Evolutionary conservation across 2,329 filamentous ascomycete species (phyloP).

Genomic region (Xylaria sp.): DNA sequence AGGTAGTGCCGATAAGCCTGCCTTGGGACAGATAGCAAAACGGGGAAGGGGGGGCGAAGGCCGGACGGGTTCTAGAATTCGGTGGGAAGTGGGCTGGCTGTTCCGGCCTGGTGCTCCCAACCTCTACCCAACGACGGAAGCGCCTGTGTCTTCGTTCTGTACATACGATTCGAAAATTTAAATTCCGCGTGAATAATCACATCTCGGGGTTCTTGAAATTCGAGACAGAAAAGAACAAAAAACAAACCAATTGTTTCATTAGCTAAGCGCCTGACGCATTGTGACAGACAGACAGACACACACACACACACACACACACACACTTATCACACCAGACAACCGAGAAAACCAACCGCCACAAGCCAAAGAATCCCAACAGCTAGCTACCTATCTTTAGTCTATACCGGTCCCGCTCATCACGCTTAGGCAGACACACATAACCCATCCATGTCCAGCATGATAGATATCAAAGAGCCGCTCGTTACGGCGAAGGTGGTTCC

Average conservation of each 20-base stretch:
- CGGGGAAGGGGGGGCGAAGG: background rate
- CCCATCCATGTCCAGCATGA: background rate
- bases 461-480: slow-evolving; percentile 17
- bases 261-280: background rate
- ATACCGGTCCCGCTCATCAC: background rate
- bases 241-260: background rate
- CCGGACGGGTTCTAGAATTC: slow-evolving; percentile 7
- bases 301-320: no score
- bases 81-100: background rate
- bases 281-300: no score
- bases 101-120: background rate
- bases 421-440: background rate
- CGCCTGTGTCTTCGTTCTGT: background rate
- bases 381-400: no score
- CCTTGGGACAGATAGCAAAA: background rate
- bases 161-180: background rate
- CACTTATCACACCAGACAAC: background rate
- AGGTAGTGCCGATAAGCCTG: background rate
- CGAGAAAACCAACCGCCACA: background rate
- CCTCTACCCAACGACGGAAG: background rate
- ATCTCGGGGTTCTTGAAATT: background rate
- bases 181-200: background rate
- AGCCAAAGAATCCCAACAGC: background rate
- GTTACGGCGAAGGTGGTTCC: slow-evolving; percentile 7
- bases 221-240: background rate